phyloP scores from a whole-genome alignment of 2,329 filamentous ascomycete genomes.

The Neurospora crassa region DNA sequence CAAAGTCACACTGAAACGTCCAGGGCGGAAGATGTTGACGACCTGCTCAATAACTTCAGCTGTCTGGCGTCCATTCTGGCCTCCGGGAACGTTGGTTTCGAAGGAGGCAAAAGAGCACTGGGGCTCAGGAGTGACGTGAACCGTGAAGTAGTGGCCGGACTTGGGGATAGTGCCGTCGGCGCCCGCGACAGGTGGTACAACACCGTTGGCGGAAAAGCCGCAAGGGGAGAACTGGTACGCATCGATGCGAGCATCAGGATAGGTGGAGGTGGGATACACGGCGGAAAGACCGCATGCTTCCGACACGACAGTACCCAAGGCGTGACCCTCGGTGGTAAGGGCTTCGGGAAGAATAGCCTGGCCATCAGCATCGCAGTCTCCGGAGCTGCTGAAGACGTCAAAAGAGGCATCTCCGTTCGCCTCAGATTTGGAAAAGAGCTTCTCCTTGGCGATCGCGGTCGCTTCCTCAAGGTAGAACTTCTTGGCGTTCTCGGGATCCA shows the following conservation, averaged over 20 bases:
- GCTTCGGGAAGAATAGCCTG: slow-evolving; percentile 46
- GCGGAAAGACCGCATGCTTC: slow-evolving; percentile 81
- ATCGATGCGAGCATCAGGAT: slow-evolving; percentile 88
- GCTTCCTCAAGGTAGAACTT: slow-evolving; percentile 64
- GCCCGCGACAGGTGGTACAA: slow-evolving; percentile 66
- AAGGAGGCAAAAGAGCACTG: slow-evolving; percentile 97
- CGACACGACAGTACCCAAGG: slow-evolving; percentile 84
- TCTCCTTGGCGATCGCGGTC: slow-evolving; percentile 80
- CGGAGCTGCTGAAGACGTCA: slow-evolving; percentile 72
- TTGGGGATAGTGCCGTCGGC: slow-evolving; percentile 33
- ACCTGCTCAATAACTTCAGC: slow-evolving; percentile 89
- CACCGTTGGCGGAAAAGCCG: slow-evolving; percentile 94
- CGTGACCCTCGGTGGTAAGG: slow-evolving; percentile 85
- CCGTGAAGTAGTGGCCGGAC: slow-evolving; percentile 86
- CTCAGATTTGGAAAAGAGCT: slow-evolving; percentile 59
- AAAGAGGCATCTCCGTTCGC: slow-evolving; percentile 47
- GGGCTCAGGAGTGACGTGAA: slow-evolving; percentile 94
- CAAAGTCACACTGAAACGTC: slow-evolving; percentile 93
- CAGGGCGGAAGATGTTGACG: slow-evolving; percentile 90
- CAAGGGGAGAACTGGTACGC: slow-evolving; percentile 95
- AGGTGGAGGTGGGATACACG: slow-evolving; percentile 77
- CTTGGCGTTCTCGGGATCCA: slow-evolving; percentile 59
- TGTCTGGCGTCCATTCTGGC: slow-evolving; percentile 79
- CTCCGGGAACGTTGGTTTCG: slow-evolving; percentile 92
- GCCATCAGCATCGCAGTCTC: slow-evolving; percentile 34